These are phyloP conservation scores for Desmodesmus armatus DNA, from an alignment of 139 green algal genomes.

Conservation along the genomic window DNA sequence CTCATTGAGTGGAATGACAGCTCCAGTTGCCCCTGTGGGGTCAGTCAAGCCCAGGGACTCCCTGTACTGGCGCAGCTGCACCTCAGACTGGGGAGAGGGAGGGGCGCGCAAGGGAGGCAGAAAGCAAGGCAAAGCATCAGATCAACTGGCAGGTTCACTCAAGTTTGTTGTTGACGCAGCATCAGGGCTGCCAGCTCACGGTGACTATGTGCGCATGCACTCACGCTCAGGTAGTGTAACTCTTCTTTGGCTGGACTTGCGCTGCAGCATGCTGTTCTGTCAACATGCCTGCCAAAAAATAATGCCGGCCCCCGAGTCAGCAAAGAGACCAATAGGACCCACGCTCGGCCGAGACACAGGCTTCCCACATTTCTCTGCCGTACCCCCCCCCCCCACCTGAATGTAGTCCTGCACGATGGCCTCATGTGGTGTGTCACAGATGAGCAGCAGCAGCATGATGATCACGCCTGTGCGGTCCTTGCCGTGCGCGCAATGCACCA, in stretches of 20 bases:
- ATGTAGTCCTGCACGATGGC: slow-evolving; percentile 46
- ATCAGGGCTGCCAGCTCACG: too few species aligned
- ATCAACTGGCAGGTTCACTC: too few species aligned
- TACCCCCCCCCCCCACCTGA: background rate
- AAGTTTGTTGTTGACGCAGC: too few species aligned
- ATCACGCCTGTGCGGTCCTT: slow-evolving; percentile 60
- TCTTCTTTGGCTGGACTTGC: too few species aligned
- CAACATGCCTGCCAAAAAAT: too few species aligned
- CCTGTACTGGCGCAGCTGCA: slow-evolving; percentile 38
- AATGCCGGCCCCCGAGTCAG: too few species aligned
- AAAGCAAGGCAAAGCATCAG: background rate
- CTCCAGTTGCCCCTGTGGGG: slow-evolving; percentile 9
- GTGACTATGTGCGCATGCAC: too few species aligned
- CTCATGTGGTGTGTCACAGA: slow-evolving; percentile 47
- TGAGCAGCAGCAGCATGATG: slow-evolving; percentile 50
- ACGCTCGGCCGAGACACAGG: too few species aligned
- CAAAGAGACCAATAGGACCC: too few species aligned
- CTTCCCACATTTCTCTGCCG: too few species aligned
- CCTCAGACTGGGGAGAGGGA: slow-evolving; percentile 34
- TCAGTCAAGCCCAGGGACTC: slow-evolving; percentile 42
- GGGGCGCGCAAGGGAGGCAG: background rate
- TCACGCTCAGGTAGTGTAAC: too few species aligned
- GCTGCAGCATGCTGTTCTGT: too few species aligned
- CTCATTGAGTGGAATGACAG: slow-evolving; percentile 43
- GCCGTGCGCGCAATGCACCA: slow-evolving; percentile 57